Percentiles rank a stretch among this genome's conserved stretches.
phyloP scores from a whole-genome alignment of 306 rosid genomes.

The Vachellia pachyceras region DNA sequence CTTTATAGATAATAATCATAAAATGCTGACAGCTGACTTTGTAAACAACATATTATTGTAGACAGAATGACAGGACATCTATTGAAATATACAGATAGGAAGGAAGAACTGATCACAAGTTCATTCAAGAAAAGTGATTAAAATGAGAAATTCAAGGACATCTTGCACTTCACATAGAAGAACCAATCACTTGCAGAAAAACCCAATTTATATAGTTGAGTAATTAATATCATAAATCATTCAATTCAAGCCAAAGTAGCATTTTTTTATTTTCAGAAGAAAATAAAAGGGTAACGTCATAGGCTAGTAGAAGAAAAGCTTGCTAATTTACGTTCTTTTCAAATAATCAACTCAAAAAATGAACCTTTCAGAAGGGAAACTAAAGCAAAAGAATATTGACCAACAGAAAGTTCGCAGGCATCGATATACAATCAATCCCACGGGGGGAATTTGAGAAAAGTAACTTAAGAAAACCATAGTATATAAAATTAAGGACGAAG shows the following conservation, averaged over 20 bases:
- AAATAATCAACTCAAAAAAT: not conserved
- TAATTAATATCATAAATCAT: not conserved
- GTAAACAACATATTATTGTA: not conserved
- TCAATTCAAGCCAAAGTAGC: not conserved
- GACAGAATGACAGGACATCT: not conserved
- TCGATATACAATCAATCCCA: slow-evolving; percentile 7
- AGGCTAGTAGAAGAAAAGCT: not conserved
- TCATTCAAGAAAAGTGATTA: not conserved
- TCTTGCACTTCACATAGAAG: not conserved
- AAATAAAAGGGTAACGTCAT: not conserved
- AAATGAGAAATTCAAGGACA: not conserved
- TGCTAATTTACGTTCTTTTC: not conserved
- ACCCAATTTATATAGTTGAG: slow-evolving; percentile 1
- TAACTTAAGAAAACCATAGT: not conserved
- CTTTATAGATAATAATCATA: slow-evolving; percentile 13
- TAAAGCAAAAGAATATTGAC: not conserved
- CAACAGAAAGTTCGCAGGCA: not conserved
- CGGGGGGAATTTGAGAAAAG: not conserved
- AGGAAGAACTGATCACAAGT: not conserved
- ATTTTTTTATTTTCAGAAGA: not conserved
- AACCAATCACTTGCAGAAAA: not conserved
- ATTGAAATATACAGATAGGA: slow-evolving; percentile 22
- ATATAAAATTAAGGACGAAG: not conserved
- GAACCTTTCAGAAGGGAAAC: not conserved
- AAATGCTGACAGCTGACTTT: slow-evolving; percentile 23